Evolutionary conservation across 306 rosid genomes (phyloP).

Genomic region (Clitoria ternatea): DNA sequence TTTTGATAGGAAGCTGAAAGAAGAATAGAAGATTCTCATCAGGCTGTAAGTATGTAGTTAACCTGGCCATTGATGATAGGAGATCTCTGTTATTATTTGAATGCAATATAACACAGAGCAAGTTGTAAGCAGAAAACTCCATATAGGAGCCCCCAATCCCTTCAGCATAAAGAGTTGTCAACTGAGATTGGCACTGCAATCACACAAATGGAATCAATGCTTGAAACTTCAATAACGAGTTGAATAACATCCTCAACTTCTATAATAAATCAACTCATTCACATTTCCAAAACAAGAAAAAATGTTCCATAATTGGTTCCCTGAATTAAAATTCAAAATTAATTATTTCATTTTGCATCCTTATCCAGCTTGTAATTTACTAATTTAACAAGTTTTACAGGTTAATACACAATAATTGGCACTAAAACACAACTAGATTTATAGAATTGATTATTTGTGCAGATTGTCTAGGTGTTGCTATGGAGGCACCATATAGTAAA

Average conservation of each 20-base stretch:
- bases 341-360: neutral
- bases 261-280: slow-evolving; percentile 1
- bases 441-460: neutral
- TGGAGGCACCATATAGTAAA: neutral
- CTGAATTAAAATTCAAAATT: slow-evolving; percentile 3
- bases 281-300: neutral
- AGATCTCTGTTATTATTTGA: slow-evolving; percentile 90
- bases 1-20: no score
- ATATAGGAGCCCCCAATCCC: slow-evolving; percentile 84
- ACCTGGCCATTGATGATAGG: slow-evolving; percentile 85
- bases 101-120: slow-evolving; percentile 90
- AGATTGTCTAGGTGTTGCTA: neutral
- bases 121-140: slow-evolving; percentile 98
- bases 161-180: slow-evolving; percentile 75
- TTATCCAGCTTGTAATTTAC: neutral
- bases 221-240: slow-evolving; percentile 7
- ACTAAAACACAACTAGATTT: neutral
- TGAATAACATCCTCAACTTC: slow-evolving; percentile 4
- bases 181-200: slow-evolving; percentile 92
- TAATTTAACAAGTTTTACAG: neutral
- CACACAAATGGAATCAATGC: slow-evolving; percentile 25
- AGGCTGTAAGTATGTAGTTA: slow-evolving; percentile 17
- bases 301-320: neutral
- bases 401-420: neutral
- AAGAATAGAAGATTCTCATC: no score